These are phyloP conservation scores for Ogataea siamensis DNA, from an alignment of 805 yeast species.

Conservation along the genomic window DNA sequence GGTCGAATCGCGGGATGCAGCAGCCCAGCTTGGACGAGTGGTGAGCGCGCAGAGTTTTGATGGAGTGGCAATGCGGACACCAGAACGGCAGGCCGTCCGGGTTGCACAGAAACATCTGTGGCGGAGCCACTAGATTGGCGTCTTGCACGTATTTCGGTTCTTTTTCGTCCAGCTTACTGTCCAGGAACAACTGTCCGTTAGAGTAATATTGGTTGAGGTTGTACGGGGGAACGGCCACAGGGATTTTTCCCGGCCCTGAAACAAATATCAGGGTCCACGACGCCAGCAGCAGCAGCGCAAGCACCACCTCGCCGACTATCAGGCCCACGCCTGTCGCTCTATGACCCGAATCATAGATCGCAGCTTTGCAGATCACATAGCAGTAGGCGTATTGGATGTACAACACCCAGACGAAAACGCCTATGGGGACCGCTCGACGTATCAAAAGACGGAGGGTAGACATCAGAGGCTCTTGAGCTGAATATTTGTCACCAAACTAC, in stretches of 20 bases:
- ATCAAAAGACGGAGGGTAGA: background rate
- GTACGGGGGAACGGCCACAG: constrained; percentile 38
- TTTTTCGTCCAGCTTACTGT: constrained; percentile 4
- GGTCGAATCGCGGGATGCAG: constrained; percentile 80
- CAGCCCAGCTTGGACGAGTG: constrained; percentile 56
- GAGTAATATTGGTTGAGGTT: constrained; percentile 27
- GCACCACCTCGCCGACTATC: constrained; percentile 30
- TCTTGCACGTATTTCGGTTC: constrained; percentile 8
- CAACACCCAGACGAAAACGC: constrained; percentile 23
- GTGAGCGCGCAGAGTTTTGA: constrained; percentile 67
- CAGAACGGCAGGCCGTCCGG: constrained; percentile 71
- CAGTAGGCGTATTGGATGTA: constrained; percentile 31
- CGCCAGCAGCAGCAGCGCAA: constrained; percentile 27
- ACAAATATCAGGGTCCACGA: constrained; percentile 46
- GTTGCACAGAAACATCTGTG: constrained; percentile 66
- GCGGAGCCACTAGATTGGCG: constrained; percentile 39
- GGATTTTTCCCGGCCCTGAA: constrained; percentile 59
- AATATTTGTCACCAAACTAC: constrained; percentile 27
- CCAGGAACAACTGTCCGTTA: constrained; percentile 17
- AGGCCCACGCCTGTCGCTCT: constrained; percentile 33
- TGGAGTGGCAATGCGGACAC: constrained; percentile 64
- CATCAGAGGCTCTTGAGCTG: constrained; percentile 31
- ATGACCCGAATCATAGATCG: constrained; percentile 42
- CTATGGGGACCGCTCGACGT: constrained; percentile 13
- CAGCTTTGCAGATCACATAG: constrained; percentile 28